A percentile compares a stretch with the other conserved stretches of the same genome.
These are phyloP conservation scores for Solanum clarkiae DNA, from an alignment of 257 asterid genomes.

Conservation along the genomic window DNA sequence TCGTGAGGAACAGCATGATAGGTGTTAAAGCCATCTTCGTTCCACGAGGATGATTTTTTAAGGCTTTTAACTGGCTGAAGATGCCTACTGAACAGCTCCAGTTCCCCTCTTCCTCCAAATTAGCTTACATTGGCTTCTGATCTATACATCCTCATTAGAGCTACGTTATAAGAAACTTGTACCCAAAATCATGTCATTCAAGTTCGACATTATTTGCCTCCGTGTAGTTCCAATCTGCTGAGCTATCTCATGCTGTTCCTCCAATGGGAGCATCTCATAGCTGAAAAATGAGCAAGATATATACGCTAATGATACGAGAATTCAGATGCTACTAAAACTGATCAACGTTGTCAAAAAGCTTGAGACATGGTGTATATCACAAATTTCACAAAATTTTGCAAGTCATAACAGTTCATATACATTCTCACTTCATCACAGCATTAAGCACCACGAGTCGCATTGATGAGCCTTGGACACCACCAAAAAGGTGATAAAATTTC, in stretches of 20 bases:
- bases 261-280: slow-evolving; percentile 74
- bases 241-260: slow-evolving; percentile 78
- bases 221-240: slow-evolving; percentile 89
- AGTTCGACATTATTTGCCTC: slow-evolving; percentile 62
- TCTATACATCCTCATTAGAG: neutral
- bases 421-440: neutral
- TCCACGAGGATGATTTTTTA: neutral
- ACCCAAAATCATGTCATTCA: slow-evolving; percentile 65
- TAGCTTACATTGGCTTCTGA: neutral
- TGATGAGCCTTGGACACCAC: neutral
- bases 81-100: neutral
- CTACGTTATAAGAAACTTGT: slow-evolving; percentile 65
- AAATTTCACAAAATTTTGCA: neutral
- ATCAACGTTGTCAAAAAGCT: neutral
- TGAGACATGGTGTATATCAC: neutral
- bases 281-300: slow-evolving; percentile 29
- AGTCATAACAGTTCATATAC: neutral
- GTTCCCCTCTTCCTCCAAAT: neutral
- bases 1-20: neutral
- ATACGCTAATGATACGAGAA: neutral
- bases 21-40: neutral
- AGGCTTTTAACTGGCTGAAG: neutral
- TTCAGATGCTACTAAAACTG: neutral
- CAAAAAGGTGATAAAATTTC: neutral
- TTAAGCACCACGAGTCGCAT: neutral